These are phyloP conservation scores for Aleurites moluccanus DNA, from an alignment of 441 rosid genomes.

Conservation along the genomic window DNA sequence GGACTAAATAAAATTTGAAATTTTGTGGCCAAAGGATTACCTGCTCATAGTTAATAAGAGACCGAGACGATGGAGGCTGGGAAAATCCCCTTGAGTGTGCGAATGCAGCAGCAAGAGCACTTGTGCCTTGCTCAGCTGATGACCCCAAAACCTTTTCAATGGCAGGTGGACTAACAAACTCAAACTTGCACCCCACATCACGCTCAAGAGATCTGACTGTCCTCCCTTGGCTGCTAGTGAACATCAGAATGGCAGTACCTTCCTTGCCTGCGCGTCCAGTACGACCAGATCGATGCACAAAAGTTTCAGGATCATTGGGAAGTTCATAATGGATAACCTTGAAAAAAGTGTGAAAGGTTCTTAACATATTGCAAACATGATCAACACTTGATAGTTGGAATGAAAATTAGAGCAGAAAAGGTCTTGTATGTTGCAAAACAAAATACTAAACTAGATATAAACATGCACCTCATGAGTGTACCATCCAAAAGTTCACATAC, in stretches of 20 bases:
- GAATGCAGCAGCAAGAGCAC: conserved; percentile 92
- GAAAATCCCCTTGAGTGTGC: conserved; percentile 96
- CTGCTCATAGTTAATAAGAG: conserved; percentile 92
- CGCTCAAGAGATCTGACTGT: conserved; percentile 92
- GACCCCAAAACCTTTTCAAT: conserved; percentile 72
- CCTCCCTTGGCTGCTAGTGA: conserved; percentile 78
- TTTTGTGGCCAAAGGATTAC: conserved; percentile 30
- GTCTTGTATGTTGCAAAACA: neutral
- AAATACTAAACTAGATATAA: neutral
- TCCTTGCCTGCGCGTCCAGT: conserved; percentile 99
- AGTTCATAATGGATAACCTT: conserved; percentile 96
- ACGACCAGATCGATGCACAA: conserved; percentile 99
- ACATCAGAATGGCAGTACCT: conserved; percentile 89
- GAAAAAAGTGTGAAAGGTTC: conserved; percentile 28
- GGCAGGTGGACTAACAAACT: conserved; percentile 82
- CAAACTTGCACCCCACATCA: conserved; percentile 93
- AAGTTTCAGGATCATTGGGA: conserved; percentile 96
- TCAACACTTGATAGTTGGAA: neutral
- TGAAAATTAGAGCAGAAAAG: neutral
- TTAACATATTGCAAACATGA: conserved; percentile 13
- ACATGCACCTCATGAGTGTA: neutral
- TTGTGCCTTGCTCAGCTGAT: conserved; percentile 89
- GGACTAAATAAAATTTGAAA: neutral
- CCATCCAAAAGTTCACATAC: neutral
- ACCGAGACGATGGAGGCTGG: conserved; percentile 84